Conservation (phyloP, 805 yeast genomes). For the Metschnikowia anglica region DNA sequence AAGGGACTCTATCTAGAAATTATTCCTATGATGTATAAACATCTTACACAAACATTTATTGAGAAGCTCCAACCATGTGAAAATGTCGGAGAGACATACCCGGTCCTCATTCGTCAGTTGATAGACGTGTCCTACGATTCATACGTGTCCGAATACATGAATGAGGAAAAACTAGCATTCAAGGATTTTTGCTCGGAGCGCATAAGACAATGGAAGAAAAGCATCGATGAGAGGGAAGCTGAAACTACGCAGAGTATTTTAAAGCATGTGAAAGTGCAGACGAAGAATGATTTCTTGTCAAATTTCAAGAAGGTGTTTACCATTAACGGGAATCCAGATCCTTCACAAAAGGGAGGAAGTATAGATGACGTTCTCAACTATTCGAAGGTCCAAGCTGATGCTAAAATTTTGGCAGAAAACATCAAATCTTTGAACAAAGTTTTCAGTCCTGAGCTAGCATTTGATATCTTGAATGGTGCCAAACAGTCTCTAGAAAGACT, state of each 20-base stretch:
- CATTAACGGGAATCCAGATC: slow-evolving; percentile 13
- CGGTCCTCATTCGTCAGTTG: slow-evolving; percentile 32
- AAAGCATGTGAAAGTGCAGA: slow-evolving; percentile 48
- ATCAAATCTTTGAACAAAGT: slow-evolving; percentile 73
- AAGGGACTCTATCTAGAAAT: slow-evolving; percentile 31
- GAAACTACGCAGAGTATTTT: slow-evolving; percentile 49
- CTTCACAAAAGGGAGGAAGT: not conserved
- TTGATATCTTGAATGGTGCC: slow-evolving; percentile 67
- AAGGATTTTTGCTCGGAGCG: slow-evolving; percentile 25
- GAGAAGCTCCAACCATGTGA: slow-evolving; percentile 26
- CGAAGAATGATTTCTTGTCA: slow-evolving; percentile 58
- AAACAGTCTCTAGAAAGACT: slow-evolving; percentile 62
- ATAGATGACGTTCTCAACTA: slow-evolving; percentile 26
- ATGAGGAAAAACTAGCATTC: slow-evolving; percentile 36
- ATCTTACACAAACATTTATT: slow-evolving; percentile 28
- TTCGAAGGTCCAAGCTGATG: slow-evolving; percentile 75
- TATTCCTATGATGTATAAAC: slow-evolving; percentile 43
- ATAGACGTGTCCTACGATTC: slow-evolving; percentile 44
- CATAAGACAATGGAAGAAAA: slow-evolving; percentile 34
- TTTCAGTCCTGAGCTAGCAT: slow-evolving; percentile 77
- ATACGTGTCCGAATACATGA: slow-evolving; percentile 38
- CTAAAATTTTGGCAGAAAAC: slow-evolving; percentile 72
- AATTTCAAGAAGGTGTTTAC: slow-evolving; percentile 65
- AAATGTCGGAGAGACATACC: slow-evolving; percentile 41
- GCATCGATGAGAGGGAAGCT: slow-evolving; percentile 43